phyloP scores from a whole-genome alignment of 2,329 filamentous ascomycete species.

The Alternaria atra region DNA sequence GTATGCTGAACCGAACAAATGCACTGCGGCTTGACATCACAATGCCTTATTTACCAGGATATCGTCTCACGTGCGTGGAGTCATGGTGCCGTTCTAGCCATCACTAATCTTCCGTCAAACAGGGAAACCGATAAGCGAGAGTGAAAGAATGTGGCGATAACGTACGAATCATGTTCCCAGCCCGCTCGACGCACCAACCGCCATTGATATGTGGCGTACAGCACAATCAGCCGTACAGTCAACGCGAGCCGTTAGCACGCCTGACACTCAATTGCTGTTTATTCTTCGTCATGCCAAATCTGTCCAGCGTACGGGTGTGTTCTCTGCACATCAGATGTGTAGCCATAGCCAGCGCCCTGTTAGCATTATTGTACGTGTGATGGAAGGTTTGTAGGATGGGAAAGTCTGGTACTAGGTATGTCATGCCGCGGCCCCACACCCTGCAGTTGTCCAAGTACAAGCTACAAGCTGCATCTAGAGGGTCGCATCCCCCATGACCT shows the following conservation, averaged over 20 bases:
- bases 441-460: background rate
- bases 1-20: background rate
- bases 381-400: background rate
- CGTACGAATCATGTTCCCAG: conserved; percentile 4
- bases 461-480: background rate
- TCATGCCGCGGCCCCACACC: background rate
- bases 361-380: background rate
- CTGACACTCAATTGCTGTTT: background rate
- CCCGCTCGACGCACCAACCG: background rate
- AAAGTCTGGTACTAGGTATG: background rate
- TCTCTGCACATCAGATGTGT: background rate
- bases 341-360: background rate
- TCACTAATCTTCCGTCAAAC: background rate
- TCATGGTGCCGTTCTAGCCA: background rate
- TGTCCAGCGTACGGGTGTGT: background rate
- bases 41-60: background rate
- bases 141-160: conserved; percentile 6
- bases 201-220: conserved; percentile 6
- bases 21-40: background rate
- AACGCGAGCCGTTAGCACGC: background rate
- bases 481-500: conserved; percentile 1
- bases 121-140: background rate
- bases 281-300: background rate
- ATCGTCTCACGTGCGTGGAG: background rate
- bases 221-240: conserved; percentile 3